These are phyloP conservation scores for Rhododendron kiyosumense DNA, from an alignment of 148 eudicot species.

Conservation along the genomic window DNA sequence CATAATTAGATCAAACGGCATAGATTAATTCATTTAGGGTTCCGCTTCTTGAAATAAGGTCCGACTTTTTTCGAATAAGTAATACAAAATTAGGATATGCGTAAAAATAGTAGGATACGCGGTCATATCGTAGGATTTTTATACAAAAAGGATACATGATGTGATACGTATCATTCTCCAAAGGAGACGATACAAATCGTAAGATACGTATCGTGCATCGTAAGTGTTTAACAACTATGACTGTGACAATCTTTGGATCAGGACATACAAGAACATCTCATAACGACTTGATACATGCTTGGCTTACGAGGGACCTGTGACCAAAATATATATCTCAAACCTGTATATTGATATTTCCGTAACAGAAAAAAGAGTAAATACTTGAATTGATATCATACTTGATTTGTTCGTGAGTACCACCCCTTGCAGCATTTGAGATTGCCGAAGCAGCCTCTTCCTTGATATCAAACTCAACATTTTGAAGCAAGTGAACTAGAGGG, in stretches of 20 bases:
- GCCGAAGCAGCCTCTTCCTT: constrained; percentile 36
- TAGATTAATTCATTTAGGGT: too few species aligned
- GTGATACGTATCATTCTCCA: too few species aligned
- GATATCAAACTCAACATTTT: constrained; percentile 29
- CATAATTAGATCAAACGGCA: too few species aligned
- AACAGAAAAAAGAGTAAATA: background rate
- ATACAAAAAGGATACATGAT: too few species aligned
- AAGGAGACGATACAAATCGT: too few species aligned
- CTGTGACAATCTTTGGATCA: constrained; percentile 30
- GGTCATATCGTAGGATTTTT: too few species aligned
- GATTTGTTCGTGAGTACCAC: constrained; percentile 28
- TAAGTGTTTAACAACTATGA: background rate
- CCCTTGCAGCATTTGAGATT: constrained; percentile 29
- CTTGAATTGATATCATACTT: constrained; percentile 6
- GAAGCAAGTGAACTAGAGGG: constrained; percentile 28
- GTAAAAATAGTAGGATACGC: too few species aligned
- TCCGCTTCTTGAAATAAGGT: too few species aligned
- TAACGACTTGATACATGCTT: constrained; percentile 29
- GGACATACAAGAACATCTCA: constrained; percentile 33
- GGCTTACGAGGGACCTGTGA: constrained; percentile 28
- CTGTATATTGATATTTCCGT: background rate
- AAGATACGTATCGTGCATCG: too few species aligned
- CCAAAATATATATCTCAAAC: background rate
- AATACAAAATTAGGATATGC: too few species aligned
- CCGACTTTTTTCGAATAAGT: too few species aligned